Base-by-base conservation (phyloP, 306 rosid species). In the Quercus alba region DNA sequence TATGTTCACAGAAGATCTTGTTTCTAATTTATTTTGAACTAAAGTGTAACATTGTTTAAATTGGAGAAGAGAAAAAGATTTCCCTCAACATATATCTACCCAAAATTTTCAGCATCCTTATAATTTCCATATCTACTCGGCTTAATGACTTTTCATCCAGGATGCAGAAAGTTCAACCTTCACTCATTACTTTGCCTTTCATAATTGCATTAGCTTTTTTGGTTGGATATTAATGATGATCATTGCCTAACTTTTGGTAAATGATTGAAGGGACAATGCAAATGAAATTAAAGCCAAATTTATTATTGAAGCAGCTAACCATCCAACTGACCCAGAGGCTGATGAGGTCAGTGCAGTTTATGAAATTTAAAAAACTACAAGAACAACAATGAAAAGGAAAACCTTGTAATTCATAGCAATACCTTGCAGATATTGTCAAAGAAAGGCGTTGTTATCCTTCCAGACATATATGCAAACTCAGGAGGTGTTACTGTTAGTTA, bases 401-500 rank as follows among this genome's bases (percentile, higher is more conserved):
- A 23, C 9, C 18, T 69, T 19, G 2, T 8, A 52, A 13, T 6
- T 21, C n/a, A 41, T 17, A 35, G 72, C 17, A 68, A 68, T 68
- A 9, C 5, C 62, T 51, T 89, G 85, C 80, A 95, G 99, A 91
- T 90, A 82, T 86, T 95, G 72, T 84, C 89, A 59, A 88, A 90
- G 73, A 95, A 91, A 81, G 99, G 94, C 1, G 97, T 91, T 73
- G 87, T 86, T 46, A 89, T 95, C 69, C 98, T 95, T 56, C 99
- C 99, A 9, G 99, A 93, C 81, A 93, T 95, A 72, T 95, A 82
- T 89, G 99, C 99, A 81, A 95, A 95, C 88, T 93, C 98, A 44
- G 99, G 99, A 81, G 99, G 99, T 1, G 99, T 95, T 31, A 95
- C 96, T 8, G 98, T 95, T 71, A 93, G 99, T 80, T 95, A 95